Conservation (phyloP, 768 basidiomycete genomes). For the Russula brevipes region DNA sequence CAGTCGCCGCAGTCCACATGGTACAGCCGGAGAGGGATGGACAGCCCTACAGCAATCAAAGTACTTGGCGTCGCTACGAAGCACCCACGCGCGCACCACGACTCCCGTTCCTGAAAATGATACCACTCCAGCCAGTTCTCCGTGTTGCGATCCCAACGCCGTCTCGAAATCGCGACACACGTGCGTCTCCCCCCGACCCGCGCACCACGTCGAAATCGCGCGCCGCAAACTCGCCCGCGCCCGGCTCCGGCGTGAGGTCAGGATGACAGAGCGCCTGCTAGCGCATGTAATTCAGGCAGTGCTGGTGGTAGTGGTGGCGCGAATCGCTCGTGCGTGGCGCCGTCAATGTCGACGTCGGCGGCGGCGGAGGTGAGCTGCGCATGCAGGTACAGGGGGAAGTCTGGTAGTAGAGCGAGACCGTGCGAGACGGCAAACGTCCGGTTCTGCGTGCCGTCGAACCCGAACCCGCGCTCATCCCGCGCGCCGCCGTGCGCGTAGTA, state of each 20-base stretch:
- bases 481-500: background rate
- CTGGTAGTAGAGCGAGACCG: conserved; percentile 42
- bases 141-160: conserved; percentile 18
- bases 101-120: background rate
- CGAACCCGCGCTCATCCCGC: conserved; percentile 4
- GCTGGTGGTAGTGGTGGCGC: conserved; percentile 32
- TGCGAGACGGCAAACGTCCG: conserved; percentile 27
- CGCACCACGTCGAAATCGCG: conserved; percentile 32
- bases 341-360: conserved; percentile 17
- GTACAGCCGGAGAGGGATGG: no score
- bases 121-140: conserved; percentile 3
- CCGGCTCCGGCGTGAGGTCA: conserved; percentile 37
- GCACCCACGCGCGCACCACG: background rate
- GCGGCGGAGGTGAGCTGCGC: conserved; percentile 27
- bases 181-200: conserved; percentile 31
- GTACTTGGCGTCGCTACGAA: no score
- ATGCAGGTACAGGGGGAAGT: conserved; percentile 34
- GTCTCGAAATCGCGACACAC: conserved; percentile 34
- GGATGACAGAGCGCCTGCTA: conserved; percentile 37
- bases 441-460: conserved; percentile 11
- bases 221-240: conserved; percentile 8
- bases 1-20: no score
- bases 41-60: background rate
- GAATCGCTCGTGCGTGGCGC: background rate
- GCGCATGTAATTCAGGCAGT: conserved; percentile 39